A percentile compares a stretch with the other conserved stretches of the same genome.
Conservation (phyloP, 2,329 filamentous ascomycete genomes). For the Zalaria obscura region DNA sequence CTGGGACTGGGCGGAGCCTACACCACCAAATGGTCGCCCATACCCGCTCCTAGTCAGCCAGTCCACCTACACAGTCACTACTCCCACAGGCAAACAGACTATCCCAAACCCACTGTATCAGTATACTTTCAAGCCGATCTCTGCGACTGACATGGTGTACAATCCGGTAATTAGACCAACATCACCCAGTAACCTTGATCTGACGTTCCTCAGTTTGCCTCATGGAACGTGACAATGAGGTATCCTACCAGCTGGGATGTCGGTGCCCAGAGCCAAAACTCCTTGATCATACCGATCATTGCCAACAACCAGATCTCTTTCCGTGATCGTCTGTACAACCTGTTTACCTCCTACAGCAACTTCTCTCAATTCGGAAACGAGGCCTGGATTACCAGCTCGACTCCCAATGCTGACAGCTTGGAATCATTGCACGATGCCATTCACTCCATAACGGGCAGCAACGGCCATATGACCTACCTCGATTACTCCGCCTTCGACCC, state of each 20-base stretch:
- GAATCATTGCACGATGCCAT: conserved; percentile 34
- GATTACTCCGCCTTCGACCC: conserved; percentile 68
- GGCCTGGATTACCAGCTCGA: conserved; percentile 36
- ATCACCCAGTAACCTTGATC: not conserved
- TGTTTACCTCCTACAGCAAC: conserved; percentile 53
- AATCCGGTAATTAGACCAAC: conserved; percentile 37
- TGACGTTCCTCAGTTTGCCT: conserved; percentile 46
- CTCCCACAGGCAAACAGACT: conserved; percentile 16
- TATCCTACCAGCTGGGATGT: conserved; percentile 29
- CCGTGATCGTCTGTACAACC: conserved; percentile 48
- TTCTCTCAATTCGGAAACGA: conserved; percentile 59
- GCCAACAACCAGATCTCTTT: conserved; percentile 40
- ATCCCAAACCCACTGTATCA: conserved; percentile 20
- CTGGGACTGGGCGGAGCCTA: conserved; percentile 31
- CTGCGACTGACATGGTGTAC: conserved; percentile 43
- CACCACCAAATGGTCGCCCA: too few species aligned
- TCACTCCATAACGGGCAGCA: conserved; percentile 39
- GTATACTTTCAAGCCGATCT: conserved; percentile 35
- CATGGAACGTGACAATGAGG: conserved; percentile 48
- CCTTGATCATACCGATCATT: conserved; percentile 38
- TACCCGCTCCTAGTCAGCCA: conserved; percentile 7
- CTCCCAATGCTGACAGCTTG: conserved; percentile 41
- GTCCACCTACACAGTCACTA: conserved; percentile 22
- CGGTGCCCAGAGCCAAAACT: conserved; percentile 44
- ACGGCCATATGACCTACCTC: conserved; percentile 56